Base-by-base conservation (phyloP, 192 early-diverging fungal genomes). In the Linnemannia hyalina region DNA sequence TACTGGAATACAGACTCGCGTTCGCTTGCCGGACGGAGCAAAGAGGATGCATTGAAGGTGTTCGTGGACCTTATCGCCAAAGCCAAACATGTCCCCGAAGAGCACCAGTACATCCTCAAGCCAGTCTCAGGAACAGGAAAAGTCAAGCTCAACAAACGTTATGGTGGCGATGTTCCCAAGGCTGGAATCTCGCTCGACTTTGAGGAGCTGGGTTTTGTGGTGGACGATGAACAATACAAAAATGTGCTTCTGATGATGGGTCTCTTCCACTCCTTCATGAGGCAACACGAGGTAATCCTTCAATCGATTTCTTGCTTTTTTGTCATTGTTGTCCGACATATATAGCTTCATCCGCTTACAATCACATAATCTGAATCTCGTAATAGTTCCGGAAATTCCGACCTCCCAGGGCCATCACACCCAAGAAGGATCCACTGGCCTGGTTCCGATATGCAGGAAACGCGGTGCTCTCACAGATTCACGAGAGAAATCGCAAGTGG, bases 121-220 rank as follows among this genome's bases (percentile, higher is more conserved):
- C 98, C 98, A 3, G 97, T 99, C 0, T 96, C 96, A 23, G 98
- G 98, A 6, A 91, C 91, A 47, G 98, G 97, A 40, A 89, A 94
- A 91, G 87, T 97, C 35, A 92, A 90, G 8, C 87, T 97, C 81
- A 94, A 95, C 89, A 98, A 98, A 82, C 78, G 89, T 1, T 93
- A 91, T 65, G 91, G 92, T 68, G 74, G 76, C 26, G 78, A 88
- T 6, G 76, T 90, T 70, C 82, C 96, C 1, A 94, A 93, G 80
- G 91, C 90, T 6, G 91, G 91, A 68, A 93, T 93, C 11, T 92
- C 90, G 35, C 90, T 98, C 26, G 88, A 96, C 79, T 99, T 99
- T 90, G 96, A 98, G 87, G 96, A 97, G 87, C 89, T 99, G 29
- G 97, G 94, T 0, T 99, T 99, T 85, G 93, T 95, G 18, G 80